phyloP scores from a whole-genome alignment of 129 eudicot species.

The Lonicera japonica region DNA sequence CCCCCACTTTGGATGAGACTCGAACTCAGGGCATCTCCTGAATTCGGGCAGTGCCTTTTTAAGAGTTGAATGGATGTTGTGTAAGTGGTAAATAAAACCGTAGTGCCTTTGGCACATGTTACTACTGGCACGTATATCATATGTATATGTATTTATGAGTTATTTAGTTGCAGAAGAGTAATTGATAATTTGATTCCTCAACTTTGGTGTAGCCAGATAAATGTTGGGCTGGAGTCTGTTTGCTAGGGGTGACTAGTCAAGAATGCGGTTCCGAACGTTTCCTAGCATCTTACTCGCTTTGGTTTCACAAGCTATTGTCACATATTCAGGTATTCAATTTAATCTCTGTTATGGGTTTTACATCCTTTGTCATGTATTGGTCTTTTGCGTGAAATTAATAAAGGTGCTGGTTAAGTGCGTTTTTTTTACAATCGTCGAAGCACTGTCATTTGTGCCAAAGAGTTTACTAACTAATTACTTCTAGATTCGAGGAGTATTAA shows the following conservation, averaged over 20 bases:
- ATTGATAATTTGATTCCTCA: constrained; percentile 2
- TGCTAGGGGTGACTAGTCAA: constrained; percentile 80
- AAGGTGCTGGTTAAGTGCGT: no score
- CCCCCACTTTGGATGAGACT: no score
- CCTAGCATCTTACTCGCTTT: constrained; percentile 57
- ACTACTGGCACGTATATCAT: no score
- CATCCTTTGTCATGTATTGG: neutral
- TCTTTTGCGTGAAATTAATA: neutral
- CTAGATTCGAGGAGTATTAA: no score
- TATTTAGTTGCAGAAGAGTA: neutral
- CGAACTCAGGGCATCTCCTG: no score
- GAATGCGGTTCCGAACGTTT: constrained; percentile 81
- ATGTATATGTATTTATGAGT: neutral
- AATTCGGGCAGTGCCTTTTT: no score
- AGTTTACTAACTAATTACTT: no score
- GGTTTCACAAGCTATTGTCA: constrained; percentile 64
- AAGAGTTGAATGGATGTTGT: neutral
- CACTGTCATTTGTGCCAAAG: no score
- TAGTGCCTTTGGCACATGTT: no score
- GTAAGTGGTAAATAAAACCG: neutral
- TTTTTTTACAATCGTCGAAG: no score
- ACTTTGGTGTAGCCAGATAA: constrained; percentile 80
- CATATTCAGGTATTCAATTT: constrained; percentile 66
- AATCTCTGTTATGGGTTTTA: neutral
- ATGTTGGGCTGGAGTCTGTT: constrained; percentile 88